These are phyloP conservation scores for Encephalitozoon hellem DNA, from an alignment of 371 early-diverging fungal genomes.

Conservation along the genomic window DNA sequence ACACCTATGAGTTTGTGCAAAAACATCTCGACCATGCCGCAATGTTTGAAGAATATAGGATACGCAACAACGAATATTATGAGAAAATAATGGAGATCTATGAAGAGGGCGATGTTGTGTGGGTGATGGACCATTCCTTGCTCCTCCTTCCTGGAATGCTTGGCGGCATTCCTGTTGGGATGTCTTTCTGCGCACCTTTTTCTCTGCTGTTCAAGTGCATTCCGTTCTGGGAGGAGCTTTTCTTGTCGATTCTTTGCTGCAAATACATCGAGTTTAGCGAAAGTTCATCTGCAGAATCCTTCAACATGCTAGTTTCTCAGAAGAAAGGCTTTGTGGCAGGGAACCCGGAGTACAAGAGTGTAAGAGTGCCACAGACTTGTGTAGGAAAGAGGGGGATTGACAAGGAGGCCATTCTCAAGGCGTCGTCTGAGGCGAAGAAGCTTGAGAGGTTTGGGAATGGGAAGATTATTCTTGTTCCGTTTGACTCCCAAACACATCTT, in stretches of 20 bases:
- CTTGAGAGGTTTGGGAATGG: neutral
- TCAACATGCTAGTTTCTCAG: neutral
- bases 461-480: conserved; percentile 10
- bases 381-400: neutral
- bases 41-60: conserved; percentile 20
- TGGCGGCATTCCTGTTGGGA: neutral
- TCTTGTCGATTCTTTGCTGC: conserved; percentile 17
- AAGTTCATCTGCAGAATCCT: neutral
- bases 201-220: conserved; percentile 15
- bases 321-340: neutral
- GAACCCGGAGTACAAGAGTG: neutral
- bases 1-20: conserved; percentile 6
- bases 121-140: conserved; percentile 19
- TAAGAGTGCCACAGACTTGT: neutral
- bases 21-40: neutral
- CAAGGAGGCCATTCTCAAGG: neutral
- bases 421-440: neutral
- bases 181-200: neutral
- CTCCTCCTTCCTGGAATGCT: conserved; percentile 30
- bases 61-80: neutral
- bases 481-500: conserved; percentile 6
- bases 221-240: conserved; percentile 23
- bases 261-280: conserved; percentile 11
- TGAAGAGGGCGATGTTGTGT: conserved; percentile 26
- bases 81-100: conserved; percentile 7